These are phyloP conservation scores for Fomitopsis serialis DNA, from an alignment of 768 basidiomycete species.

Conservation along the genomic window DNA sequence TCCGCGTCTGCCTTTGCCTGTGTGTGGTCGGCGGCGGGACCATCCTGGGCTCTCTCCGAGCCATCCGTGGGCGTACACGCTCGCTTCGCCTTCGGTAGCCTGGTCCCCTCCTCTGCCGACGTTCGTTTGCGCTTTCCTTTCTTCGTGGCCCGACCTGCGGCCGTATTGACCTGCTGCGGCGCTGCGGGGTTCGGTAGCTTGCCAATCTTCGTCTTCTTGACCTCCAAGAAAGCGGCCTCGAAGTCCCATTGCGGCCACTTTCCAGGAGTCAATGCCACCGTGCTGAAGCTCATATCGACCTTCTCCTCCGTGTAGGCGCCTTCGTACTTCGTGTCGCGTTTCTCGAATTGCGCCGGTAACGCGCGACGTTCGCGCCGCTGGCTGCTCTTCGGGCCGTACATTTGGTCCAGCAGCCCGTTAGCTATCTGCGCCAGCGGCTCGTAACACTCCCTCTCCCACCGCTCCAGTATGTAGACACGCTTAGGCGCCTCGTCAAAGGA, in stretches of 20 bases:
- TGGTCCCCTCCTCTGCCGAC: neutral
- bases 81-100: too few relatives aligned
- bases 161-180: neutral
- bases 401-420: neutral
- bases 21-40: too few relatives aligned
- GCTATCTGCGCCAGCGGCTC: neutral
- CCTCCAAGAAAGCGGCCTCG: neutral
- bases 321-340: neutral
- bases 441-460: neutral
- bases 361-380: neutral
- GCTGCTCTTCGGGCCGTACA: neutral
- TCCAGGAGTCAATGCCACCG: neutral
- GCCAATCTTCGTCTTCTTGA: neutral
- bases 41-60: too few relatives aligned
- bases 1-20: too few relatives aligned
- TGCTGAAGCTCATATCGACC: neutral
- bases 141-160: neutral
- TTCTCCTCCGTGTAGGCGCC: neutral
- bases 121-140: neutral
- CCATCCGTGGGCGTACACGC: too few relatives aligned
- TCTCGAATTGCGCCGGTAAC: neutral
- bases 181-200: neutral
- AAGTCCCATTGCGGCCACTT: neutral
- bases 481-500: neutral
- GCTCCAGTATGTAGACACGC: neutral